A percentile compares a stretch with the other conserved stretches of the same genome.
Conservation (phyloP, 2,329 filamentous ascomycete genomes). For the Paecilomyces variotii region DNA sequence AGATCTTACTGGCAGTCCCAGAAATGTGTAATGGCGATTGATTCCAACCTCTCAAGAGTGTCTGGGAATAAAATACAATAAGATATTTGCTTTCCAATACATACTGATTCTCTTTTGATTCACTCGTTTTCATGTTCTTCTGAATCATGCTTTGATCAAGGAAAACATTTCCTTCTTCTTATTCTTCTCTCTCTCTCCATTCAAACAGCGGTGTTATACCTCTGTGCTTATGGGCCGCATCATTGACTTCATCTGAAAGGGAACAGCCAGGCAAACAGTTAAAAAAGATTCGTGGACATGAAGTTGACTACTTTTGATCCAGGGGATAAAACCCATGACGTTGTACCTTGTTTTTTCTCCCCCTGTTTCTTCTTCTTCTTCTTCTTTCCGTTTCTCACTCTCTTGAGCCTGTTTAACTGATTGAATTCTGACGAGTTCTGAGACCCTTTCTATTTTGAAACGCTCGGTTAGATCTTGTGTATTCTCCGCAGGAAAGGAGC, state of each 20-base stretch:
- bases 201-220: constrained; percentile 1
- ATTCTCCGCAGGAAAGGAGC: neutral
- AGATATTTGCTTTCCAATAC: neutral
- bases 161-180: neutral
- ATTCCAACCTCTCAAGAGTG: neutral
- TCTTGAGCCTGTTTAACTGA: neutral
- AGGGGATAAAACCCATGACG: neutral
- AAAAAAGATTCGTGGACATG: neutral
- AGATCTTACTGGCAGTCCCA: neutral
- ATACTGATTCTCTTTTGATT: neutral
- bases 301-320: neutral
- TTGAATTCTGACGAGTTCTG: neutral
- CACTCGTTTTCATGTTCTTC: neutral
- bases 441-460: neutral
- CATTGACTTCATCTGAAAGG: constrained; percentile 6
- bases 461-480: neutral
- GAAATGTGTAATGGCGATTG: neutral
- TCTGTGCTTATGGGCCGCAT: constrained; percentile 1
- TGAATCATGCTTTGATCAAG: neutral
- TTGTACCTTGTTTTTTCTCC: neutral
- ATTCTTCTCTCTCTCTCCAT: constrained; percentile 4
- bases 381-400: neutral
- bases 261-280: constrained; percentile 1
- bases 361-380: neutral
- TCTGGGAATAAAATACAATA: neutral